phyloP scores from a whole-genome alignment of 1,284 basidiomycete genomes.

The Entoloma clypeatum region DNA sequence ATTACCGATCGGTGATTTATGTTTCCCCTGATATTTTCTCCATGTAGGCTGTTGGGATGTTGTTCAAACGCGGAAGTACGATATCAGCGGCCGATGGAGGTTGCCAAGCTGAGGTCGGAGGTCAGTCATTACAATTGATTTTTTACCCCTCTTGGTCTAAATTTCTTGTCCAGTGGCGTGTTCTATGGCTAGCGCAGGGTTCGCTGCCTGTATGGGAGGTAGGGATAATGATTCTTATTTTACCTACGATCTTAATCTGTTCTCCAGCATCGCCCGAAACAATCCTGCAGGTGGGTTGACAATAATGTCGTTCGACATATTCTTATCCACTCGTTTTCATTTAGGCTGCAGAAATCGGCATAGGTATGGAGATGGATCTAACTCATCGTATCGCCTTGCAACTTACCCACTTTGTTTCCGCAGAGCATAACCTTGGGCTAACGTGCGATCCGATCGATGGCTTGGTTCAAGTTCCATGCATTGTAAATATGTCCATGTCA shows the following conservation, averaged over 20 bases:
- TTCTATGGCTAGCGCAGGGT: constrained; percentile 90
- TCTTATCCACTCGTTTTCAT: constrained; percentile 8
- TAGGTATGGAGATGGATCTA: constrained; percentile 46
- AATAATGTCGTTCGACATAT: background rate
- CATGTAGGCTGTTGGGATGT: constrained; percentile 83
- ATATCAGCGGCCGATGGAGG: constrained; percentile 95
- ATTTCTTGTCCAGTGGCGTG: constrained; percentile 60
- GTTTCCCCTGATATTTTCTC: background rate
- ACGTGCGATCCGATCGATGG: constrained; percentile 94
- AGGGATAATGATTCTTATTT: constrained; percentile 24
- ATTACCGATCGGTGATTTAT: constrained; percentile 8
- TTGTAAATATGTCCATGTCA: constrained; percentile 49
- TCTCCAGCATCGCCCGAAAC: constrained; percentile 69
- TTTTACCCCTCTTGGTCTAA: background rate
- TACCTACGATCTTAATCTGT: constrained; percentile 3
- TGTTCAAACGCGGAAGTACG: constrained; percentile 96
- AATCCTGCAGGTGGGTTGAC: constrained; percentile 56
- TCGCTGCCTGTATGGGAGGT: constrained; percentile 92
- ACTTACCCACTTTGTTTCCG: constrained; percentile 6
- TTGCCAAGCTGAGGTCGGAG: constrained; percentile 84
- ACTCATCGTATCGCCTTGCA: background rate
- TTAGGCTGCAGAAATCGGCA: constrained; percentile 93
- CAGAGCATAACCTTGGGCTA: constrained; percentile 82
- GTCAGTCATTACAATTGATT: too few relatives aligned
- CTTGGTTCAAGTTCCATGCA: constrained; percentile 91